phyloP scores from a whole-genome alignment of 2,329 filamentous ascomycete species.

The Pyricularia sp. region DNA sequence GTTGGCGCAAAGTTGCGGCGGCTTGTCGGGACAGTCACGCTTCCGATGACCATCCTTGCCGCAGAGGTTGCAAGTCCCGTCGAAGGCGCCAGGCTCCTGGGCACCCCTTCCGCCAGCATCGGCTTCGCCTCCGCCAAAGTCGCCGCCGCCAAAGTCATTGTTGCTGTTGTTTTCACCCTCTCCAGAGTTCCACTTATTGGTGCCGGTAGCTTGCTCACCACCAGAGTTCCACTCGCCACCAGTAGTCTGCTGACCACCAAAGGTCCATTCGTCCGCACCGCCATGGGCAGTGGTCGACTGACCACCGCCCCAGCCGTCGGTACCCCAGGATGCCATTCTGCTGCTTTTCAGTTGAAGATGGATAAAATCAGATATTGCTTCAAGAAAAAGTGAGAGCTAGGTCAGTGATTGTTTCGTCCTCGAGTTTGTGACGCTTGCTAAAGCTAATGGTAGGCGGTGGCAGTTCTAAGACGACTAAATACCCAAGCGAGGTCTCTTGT shows the following conservation, averaged over 20 bases:
- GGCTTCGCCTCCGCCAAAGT: slow-evolving; percentile 44
- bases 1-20: slow-evolving; percentile 39
- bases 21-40: slow-evolving; percentile 38
- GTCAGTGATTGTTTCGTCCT: not conserved
- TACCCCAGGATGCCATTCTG: not conserved
- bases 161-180: slow-evolving; percentile 4
- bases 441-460: not conserved
- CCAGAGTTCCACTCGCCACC: not conserved
- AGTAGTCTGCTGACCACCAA: not conserved
- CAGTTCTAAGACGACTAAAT: too few relatives aligned
- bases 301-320: not conserved
- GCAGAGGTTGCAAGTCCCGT: slow-evolving; percentile 26
- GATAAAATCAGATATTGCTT: not conserved
- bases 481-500: not conserved
- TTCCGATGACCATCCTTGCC: slow-evolving; percentile 41
- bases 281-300: not conserved
- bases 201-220: not conserved
- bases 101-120: slow-evolving; percentile 54
- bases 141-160: slow-evolving; percentile 8
- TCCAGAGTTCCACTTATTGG: slow-evolving; percentile 3
- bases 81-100: slow-evolving; percentile 21
- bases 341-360: not conserved
- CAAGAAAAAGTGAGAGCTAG: not conserved
- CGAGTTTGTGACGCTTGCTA: not conserved
- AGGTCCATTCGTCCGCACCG: not conserved